phyloP scores from a whole-genome alignment of 257 asterid species.

The Solanum ossicruentum region DNA sequence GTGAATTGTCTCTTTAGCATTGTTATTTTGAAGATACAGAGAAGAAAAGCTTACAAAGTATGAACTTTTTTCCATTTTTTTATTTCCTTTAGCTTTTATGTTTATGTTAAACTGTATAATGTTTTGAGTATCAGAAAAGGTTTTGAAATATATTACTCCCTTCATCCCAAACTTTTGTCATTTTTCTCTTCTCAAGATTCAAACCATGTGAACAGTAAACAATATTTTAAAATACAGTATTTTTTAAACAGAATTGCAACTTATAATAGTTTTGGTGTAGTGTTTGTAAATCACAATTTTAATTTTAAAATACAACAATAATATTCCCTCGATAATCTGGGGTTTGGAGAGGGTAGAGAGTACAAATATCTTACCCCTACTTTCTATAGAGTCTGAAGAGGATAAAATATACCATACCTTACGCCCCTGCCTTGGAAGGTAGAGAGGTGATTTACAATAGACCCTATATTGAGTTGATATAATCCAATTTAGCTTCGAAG shows the following conservation, averaged over 20 bases:
- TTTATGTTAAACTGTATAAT: not conserved
- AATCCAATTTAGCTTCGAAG: not conserved
- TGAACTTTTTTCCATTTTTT: not conserved
- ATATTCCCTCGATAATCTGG: not conserved
- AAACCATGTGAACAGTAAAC: not conserved
- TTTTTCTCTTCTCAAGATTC: too few species aligned
- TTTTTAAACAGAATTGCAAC: not conserved
- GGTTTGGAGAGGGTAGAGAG: not conserved
- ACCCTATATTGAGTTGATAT: not conserved
- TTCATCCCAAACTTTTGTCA: not conserved
- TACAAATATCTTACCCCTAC: not conserved
- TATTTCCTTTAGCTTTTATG: not conserved
- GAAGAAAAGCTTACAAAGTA: not conserved
- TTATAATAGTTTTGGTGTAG: not conserved
- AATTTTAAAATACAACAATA: not conserved
- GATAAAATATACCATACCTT: not conserved
- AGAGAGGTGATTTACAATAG: not conserved
- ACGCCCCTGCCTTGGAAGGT: too few species aligned
- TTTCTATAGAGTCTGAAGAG: not conserved
- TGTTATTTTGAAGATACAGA: not conserved
- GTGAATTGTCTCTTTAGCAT: not conserved
- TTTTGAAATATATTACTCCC: not conserved
- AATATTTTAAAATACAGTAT: not conserved
- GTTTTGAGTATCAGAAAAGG: not conserved
- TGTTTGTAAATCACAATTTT: not conserved